Conservation (phyloP, 768 basidiomycete genomes). For the Tylopilus sp. region DNA sequence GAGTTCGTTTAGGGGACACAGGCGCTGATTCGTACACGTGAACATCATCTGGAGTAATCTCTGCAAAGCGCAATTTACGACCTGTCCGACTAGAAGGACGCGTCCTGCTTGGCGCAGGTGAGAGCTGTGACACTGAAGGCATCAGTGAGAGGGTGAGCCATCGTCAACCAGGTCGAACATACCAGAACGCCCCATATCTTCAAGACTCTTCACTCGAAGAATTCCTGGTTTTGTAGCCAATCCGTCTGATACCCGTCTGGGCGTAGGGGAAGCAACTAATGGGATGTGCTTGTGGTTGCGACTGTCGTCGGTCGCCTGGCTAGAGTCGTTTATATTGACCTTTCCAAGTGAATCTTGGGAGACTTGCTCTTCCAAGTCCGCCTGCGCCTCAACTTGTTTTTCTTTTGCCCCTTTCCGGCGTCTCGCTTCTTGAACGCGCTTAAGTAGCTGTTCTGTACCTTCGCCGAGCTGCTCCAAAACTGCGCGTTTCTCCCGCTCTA, state of each 20-base stretch:
- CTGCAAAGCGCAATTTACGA: constrained; percentile 69
- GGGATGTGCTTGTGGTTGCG: background rate
- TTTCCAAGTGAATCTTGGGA: background rate
- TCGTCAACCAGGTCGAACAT: background rate
- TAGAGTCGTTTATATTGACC: background rate
- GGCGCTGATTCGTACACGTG: constrained; percentile 83
- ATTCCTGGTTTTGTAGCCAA: constrained; percentile 22
- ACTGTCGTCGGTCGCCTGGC: background rate
- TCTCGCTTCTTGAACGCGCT: constrained; percentile 25
- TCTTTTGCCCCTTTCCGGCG: constrained; percentile 12
- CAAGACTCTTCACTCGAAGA: constrained; percentile 31
- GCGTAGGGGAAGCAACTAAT: constrained; percentile 11
- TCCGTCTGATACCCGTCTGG: constrained; percentile 4
- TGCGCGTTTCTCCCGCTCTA: constrained; percentile 59
- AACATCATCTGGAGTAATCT: constrained; percentile 69
- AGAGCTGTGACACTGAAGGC: constrained; percentile 38
- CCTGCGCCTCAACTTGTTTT: background rate
- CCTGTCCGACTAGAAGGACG: constrained; percentile 57
- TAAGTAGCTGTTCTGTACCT: constrained; percentile 59
- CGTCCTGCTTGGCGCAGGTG: constrained; percentile 44
- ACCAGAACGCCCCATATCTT: constrained; percentile 24
- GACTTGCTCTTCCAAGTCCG: background rate
- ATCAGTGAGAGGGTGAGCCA: background rate
- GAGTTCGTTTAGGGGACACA: constrained; percentile 60
- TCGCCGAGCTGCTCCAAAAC: constrained; percentile 72